These are phyloP conservation scores for Cyclotella kingstonii DNA, from an alignment of 108 stramenopile genomes.

Conservation along the genomic window DNA sequence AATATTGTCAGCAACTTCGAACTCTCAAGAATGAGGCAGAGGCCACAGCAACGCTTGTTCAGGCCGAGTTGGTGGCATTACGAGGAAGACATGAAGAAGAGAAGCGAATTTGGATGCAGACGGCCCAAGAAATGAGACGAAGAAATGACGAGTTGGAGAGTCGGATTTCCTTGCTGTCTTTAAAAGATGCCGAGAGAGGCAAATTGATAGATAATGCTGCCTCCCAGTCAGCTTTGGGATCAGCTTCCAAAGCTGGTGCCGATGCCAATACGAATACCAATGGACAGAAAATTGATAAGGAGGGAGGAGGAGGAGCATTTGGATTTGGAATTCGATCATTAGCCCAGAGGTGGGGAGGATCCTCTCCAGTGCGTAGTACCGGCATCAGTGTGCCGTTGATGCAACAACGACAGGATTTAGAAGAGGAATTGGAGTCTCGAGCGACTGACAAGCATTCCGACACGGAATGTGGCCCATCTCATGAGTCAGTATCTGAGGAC, in stretches of 20 bases:
- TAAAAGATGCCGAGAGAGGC: slow-evolving; percentile 2
- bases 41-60: slow-evolving; percentile 24
- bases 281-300: slow-evolving; percentile 7
- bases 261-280: neutral
- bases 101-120: slow-evolving; percentile 28
- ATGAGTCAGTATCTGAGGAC: neutral
- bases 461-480: neutral
- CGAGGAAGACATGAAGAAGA: slow-evolving; percentile 45
- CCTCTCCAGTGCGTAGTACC: slow-evolving; percentile 22
- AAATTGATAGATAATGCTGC: neutral
- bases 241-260: too few species aligned
- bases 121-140: slow-evolving; percentile 18
- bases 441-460: neutral
- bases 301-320: slow-evolving; percentile 8
- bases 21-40: slow-evolving; percentile 19
- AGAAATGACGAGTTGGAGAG: slow-evolving; percentile 40
- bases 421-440: slow-evolving; percentile 4
- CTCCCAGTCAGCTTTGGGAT: slow-evolving; percentile 7
- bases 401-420: neutral
- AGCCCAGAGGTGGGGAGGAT: slow-evolving; percentile 31
- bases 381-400: neutral
- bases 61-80: slow-evolving; percentile 24
- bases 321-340: slow-evolving; percentile 25
- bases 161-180: slow-evolving; percentile 18
- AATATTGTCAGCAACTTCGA: slow-evolving; percentile 20